Conservation (phyloP, 495 filamentous ascomycete species). For the Aspergillus conjunctus region DNA sequence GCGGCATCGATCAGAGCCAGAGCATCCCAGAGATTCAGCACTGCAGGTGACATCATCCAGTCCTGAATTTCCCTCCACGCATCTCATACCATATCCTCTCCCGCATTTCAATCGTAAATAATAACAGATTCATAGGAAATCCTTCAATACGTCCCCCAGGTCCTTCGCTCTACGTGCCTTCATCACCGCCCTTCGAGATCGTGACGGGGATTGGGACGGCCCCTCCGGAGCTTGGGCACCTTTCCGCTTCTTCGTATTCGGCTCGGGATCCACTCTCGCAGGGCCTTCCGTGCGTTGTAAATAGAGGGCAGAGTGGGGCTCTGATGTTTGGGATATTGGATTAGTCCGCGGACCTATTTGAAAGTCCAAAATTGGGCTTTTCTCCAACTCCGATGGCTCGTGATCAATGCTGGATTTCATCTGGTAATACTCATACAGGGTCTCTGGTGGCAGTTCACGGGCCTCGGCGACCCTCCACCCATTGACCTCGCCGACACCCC, state of each 20-base stretch:
- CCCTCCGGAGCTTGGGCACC: background rate
- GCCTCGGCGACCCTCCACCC: constrained; percentile 8
- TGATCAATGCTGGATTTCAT: constrained; percentile 1
- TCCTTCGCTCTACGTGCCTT: constrained; percentile 26
- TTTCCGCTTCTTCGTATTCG: constrained; percentile 19
- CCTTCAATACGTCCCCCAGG: constrained; percentile 27
- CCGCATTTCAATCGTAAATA: background rate
- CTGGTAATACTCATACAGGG: constrained; percentile 25
- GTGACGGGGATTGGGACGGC: background rate
- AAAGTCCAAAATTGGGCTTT: constrained; percentile 28
- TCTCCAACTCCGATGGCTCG: background rate
- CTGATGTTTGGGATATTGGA: background rate
- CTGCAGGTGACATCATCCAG: constrained; percentile 18
- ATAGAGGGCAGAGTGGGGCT: constrained; percentile 12
- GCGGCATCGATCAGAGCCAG: background rate
- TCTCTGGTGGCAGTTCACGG: constrained; percentile 8
- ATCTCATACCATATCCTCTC: background rate
- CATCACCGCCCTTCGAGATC: constrained; percentile 28
- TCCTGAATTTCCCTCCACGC: background rate
- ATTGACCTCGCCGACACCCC: constrained; percentile 3
- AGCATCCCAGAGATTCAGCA: background rate
- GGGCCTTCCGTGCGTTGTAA: constrained; percentile 17
- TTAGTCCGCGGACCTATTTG: constrained; percentile 24
- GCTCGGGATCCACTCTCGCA: constrained; percentile 14
- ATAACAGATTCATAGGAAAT: constrained; percentile 23